A percentile compares a stretch with the other conserved stretches of the same genome.
Conservation (phyloP, 495 filamentous ascomycete genomes). For the Neurospora tetraspora region DNA sequence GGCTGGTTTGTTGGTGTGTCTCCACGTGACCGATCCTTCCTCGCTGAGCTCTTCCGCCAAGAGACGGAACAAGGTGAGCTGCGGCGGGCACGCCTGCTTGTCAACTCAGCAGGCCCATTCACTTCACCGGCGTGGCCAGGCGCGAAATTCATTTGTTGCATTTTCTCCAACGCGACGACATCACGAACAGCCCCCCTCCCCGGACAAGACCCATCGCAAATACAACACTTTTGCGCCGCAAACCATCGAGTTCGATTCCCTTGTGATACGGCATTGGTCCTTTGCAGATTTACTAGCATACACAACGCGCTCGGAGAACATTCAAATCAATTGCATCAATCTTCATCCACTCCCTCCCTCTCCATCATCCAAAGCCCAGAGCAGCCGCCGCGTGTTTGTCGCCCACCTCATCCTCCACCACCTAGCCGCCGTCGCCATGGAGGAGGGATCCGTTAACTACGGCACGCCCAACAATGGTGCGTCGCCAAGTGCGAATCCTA, state of each 20-base stretch:
- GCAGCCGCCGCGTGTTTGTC: background rate
- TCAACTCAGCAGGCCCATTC: constrained; percentile 1
- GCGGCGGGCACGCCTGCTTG: background rate
- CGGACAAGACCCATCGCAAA: constrained; percentile 7
- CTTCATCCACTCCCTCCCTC: background rate
- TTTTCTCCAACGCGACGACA: constrained; percentile 26
- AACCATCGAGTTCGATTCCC: constrained; percentile 5
- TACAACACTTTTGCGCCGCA: constrained; percentile 9
- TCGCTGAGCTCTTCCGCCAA: background rate
- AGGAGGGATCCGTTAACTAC: constrained; percentile 42
- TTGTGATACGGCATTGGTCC: background rate
- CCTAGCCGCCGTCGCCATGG: constrained; percentile 33
- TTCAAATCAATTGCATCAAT: background rate
- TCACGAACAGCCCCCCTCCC: constrained; percentile 16
- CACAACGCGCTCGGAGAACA: background rate
- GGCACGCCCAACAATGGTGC: constrained; percentile 42
- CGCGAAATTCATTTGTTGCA: constrained; percentile 15
- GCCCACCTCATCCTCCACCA: background rate
- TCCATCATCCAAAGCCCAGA: background rate
- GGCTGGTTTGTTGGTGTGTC: background rate
- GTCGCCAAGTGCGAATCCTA: constrained; percentile 40
- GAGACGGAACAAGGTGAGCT: background rate
- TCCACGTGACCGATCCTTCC: background rate
- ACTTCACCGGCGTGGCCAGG: constrained; percentile 10
- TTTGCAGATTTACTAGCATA: background rate